Evolutionary conservation across 2,329 filamentous ascomycete genomes (phyloP), one percentile per base, ranked within the genome.

Genomic region (Aspergillus sp.): DNA sequence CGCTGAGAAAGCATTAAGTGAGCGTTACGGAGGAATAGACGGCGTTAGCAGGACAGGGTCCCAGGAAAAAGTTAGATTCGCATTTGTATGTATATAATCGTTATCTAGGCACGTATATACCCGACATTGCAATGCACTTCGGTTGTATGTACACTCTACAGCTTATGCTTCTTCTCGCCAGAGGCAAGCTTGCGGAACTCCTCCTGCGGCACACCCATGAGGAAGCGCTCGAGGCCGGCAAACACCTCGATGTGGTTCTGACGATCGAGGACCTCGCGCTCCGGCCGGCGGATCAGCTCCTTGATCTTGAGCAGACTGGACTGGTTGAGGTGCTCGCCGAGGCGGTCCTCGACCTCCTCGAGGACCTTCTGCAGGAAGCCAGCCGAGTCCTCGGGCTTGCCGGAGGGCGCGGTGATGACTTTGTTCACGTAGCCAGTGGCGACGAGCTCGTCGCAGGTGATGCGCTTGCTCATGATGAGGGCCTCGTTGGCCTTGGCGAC

Each of bases 101-200:
- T n/a, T n/a, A 22, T 17, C 5, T 17, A 16, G 26, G 26, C 9
- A 3, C 2, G 26, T 1, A 30, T 38, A n/a, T 38, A 38, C 13
- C 8, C 7, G 35, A 38, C 35, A 38, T 38, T 13, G 13, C 35
- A 7, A 38, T 38, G 16, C 9, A 8, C 35, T 38, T 17, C 8
- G 26, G 9, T 30, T 8, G 6, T 8, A 30, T 30, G 26, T 30
- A 30, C 26, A 8, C 16, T 42, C 41, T 78, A 96, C 70, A 97
- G 75, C 78, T 97, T 97, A 76, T 99, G 94, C 69, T 86, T 90
- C 83, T 96, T 97, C 80, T 94, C 84, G 11, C 93, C 91, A 56
- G 79, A 84, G 1, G 90, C 90, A 67, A 97, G 76, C 79, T 89
- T 92, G 65, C 80, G 76, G 68, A 97, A 97, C 78, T 97, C 90